These are phyloP conservation scores for Zymoseptoria passerinii DNA, from an alignment of 2,329 filamentous ascomycete species.

Conservation along the genomic window DNA sequence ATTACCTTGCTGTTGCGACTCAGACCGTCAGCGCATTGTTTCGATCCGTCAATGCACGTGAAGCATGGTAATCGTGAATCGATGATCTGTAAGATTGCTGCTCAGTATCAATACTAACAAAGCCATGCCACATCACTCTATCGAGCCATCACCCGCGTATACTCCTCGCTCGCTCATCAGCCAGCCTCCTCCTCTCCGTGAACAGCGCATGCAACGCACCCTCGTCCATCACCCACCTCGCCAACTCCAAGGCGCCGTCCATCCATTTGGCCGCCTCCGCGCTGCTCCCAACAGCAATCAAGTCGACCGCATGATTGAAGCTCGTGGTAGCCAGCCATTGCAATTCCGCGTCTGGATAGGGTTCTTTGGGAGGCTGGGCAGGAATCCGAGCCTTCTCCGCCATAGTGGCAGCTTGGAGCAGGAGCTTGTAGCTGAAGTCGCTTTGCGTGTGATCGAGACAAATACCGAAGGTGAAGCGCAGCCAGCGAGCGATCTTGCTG, in stretches of 20 bases:
- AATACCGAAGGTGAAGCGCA: constrained; percentile 66
- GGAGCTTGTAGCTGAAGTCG: constrained; percentile 34
- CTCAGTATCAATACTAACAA: background rate
- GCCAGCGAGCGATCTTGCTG: constrained; percentile 61
- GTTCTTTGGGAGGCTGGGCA: constrained; percentile 11
- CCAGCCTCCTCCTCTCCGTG: constrained; percentile 28
- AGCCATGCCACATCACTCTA: background rate
- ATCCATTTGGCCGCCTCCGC: constrained; percentile 54
- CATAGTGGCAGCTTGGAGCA: constrained; percentile 54
- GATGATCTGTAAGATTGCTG: background rate
- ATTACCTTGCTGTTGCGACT: background rate
- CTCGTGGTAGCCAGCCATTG: constrained; percentile 65
- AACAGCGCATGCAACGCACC: constrained; percentile 30
- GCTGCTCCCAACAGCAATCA: constrained; percentile 46
- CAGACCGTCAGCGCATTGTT: background rate
- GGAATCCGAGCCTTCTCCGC: constrained; percentile 32
- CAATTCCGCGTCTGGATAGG: constrained; percentile 59
- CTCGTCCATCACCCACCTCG: constrained; percentile 50
- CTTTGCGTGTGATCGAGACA: constrained; percentile 46
- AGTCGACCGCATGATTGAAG: constrained; percentile 64
- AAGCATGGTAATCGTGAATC: background rate
- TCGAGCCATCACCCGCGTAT: background rate
- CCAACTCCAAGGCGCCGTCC: constrained; percentile 53
- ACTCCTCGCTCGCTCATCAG: constrained; percentile 8
- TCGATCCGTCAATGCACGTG: background rate